A percentile compares a stretch with the other conserved stretches of the same genome.
phyloP scores from a whole-genome alignment of 2,329 filamentous ascomycete species.

The Diaporthe humulicola region DNA sequence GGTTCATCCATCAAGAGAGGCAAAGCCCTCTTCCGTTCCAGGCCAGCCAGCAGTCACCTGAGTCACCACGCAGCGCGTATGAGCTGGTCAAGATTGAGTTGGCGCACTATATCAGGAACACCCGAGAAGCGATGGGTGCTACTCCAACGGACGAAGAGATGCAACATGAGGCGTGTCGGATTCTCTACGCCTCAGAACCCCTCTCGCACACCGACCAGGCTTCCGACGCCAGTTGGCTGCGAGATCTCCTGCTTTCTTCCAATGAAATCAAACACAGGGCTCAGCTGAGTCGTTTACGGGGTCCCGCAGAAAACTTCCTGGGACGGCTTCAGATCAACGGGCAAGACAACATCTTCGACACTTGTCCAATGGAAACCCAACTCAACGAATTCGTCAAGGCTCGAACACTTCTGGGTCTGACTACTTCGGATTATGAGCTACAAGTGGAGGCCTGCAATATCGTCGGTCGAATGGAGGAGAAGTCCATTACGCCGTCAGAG shows the following conservation, averaged over 20 bases:
- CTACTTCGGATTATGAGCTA: constrained; percentile 70
- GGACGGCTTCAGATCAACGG: constrained; percentile 68
- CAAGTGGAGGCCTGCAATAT: constrained; percentile 71
- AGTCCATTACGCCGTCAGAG: constrained; percentile 63
- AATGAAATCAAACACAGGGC: constrained; percentile 58
- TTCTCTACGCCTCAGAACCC: constrained; percentile 68
- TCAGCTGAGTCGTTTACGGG: constrained; percentile 62
- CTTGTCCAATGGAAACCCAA: constrained; percentile 67
- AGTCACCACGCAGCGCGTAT: constrained; percentile 69
- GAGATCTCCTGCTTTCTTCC: constrained; percentile 68
- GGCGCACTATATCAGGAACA: constrained; percentile 63
- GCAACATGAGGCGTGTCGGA: constrained; percentile 69
- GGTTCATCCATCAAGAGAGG: constrained; percentile 75
- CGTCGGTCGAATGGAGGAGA: constrained; percentile 68
- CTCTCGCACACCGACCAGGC: constrained; percentile 55
- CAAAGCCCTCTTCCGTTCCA: constrained; percentile 67
- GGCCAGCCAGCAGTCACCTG: constrained; percentile 58
- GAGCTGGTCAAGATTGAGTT: constrained; percentile 72
- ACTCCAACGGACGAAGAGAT: constrained; percentile 65
- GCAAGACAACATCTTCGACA: constrained; percentile 69
- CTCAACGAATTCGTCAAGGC: constrained; percentile 67
- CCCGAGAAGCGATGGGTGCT: constrained; percentile 55
- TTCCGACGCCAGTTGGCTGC: constrained; percentile 65
- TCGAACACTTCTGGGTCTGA: constrained; percentile 67
- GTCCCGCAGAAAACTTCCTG: constrained; percentile 61